Evolutionary conservation across 169 alveolate genomes (phyloP).

Genomic region (Cryptosporidium muris): DNA sequence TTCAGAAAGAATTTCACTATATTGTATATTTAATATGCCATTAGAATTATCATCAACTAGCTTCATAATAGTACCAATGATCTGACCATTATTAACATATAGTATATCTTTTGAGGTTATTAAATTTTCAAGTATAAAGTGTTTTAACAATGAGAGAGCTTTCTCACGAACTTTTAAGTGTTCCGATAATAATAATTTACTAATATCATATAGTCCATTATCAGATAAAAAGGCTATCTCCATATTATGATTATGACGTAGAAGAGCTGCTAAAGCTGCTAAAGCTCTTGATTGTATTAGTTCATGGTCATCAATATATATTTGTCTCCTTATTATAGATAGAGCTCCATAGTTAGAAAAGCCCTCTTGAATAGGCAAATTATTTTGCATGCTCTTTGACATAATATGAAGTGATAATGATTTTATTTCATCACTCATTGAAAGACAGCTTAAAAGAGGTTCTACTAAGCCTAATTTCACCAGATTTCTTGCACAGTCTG

Average conservation of each 20-base stretch:
- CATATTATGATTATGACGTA: conserved; percentile 29
- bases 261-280: conserved; percentile 52
- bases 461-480: conserved; percentile 32
- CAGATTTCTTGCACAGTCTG: conserved; percentile 39
- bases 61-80: conserved; percentile 6
- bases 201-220: conserved; percentile 14
- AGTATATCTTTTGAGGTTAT: neutral
- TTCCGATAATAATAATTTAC: conserved; percentile 14
- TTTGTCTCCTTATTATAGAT: conserved; percentile 3
- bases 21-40: conserved; percentile 10
- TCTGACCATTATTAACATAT: conserved; percentile 2
- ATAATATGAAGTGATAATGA: conserved; percentile 33
- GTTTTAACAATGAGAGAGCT: conserved; percentile 36
- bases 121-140: conserved; percentile 4
- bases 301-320: conserved; percentile 14
- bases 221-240: conserved; percentile 14
- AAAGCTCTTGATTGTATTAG: conserved; percentile 12
- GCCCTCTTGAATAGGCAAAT: conserved; percentile 25
- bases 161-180: conserved; percentile 28
- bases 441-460: conserved; percentile 46
- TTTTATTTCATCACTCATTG: conserved; percentile 30
- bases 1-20: conserved; percentile 38
- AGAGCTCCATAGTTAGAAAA: conserved; percentile 32
- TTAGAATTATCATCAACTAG: conserved; percentile 3
- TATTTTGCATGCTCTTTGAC: conserved; percentile 62